Percentiles rank a stretch among this genome's conserved stretches.
phyloP scores from a whole-genome alignment of 768 basidiomycete species.

The Lyophyllum atratum region DNA sequence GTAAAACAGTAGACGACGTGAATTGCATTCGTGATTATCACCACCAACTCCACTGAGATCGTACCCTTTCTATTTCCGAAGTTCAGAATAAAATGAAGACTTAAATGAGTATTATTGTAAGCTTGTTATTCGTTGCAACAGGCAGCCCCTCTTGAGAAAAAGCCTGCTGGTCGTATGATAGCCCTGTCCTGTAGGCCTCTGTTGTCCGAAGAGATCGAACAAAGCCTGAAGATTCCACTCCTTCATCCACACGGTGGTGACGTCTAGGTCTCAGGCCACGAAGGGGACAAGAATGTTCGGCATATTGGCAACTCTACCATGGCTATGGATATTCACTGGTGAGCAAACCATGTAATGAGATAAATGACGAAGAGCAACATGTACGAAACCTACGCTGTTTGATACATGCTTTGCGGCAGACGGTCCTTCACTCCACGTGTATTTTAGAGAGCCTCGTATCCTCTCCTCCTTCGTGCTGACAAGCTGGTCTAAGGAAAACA shows the following conservation, averaged over 20 bases:
- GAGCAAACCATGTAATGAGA: not conserved
- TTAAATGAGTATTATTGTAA: too few species aligned
- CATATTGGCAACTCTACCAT: not conserved
- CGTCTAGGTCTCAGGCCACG: not conserved
- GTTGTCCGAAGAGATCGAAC: not conserved
- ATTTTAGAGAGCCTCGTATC: conserved; percentile 76
- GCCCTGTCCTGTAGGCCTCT: too few species aligned
- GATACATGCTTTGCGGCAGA: conserved; percentile 32
- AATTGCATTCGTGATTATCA: not conserved
- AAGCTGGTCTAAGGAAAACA: conserved; percentile 51
- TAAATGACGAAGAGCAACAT: not conserved
- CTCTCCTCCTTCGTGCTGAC: conserved; percentile 62
- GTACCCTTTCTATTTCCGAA: too few species aligned
- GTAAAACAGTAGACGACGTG: conserved; percentile 1
- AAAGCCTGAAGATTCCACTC: not conserved
- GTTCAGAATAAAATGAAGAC: too few species aligned
- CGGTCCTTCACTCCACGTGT: conserved; percentile 65
- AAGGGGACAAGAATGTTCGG: not conserved
- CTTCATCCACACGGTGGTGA: not conserved
- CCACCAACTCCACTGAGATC: not conserved
- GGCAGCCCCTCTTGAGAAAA: too few species aligned
- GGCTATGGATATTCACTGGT: not conserved
- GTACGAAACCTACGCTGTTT: conserved; percentile 5
- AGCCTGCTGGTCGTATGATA: too few species aligned
- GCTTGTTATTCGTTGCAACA: too few species aligned